Conservation (phyloP, 2,329 filamentous ascomycete genomes). For the Samsoniella hepiali region DNA sequence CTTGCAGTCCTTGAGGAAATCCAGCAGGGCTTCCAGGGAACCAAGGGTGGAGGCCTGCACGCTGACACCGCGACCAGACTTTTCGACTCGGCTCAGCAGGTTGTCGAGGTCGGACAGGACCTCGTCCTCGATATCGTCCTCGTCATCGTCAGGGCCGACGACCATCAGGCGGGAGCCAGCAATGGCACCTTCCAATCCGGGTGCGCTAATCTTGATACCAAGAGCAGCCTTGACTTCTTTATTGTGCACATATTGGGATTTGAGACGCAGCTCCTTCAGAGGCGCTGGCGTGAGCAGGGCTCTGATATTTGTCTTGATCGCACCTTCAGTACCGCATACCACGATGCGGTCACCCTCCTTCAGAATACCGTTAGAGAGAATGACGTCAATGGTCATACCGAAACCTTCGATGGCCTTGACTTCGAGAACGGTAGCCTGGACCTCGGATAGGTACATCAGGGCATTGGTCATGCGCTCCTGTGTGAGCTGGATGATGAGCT, state of each 20-base stretch:
- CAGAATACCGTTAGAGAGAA: conserved; percentile 92
- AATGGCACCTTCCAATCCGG: conserved; percentile 92
- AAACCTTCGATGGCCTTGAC: conserved; percentile 99
- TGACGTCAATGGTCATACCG: conserved; percentile 96
- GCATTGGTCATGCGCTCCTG: conserved; percentile 97
- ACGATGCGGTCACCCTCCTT: conserved; percentile 93
- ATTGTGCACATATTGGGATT: conserved; percentile 96
- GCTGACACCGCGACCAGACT: conserved; percentile 87
- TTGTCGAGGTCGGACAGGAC: conserved; percentile 92
- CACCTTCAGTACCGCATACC: conserved; percentile 92
- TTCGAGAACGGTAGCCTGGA: conserved; percentile 95
- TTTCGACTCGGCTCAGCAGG: conserved; percentile 87
- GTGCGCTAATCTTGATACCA: conserved; percentile 97
- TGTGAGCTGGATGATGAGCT: conserved; percentile 85
- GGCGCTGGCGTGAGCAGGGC: conserved; percentile 90
- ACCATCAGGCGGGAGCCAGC: conserved; percentile 93
- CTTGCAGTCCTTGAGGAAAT: conserved; percentile 94
- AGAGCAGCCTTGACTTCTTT: conserved; percentile 98
- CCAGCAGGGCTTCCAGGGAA: conserved; percentile 90
- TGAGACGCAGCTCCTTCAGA: conserved; percentile 90
- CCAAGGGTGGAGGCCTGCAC: conserved; percentile 97
- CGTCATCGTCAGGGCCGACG: conserved; percentile 90
- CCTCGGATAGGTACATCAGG: conserved; percentile 97
- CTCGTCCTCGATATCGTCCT: conserved; percentile 94
- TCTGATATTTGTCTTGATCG: conserved; percentile 92